phyloP scores from a whole-genome alignment of 768 basidiomycete species.

The Calocybe gangraenosa region DNA sequence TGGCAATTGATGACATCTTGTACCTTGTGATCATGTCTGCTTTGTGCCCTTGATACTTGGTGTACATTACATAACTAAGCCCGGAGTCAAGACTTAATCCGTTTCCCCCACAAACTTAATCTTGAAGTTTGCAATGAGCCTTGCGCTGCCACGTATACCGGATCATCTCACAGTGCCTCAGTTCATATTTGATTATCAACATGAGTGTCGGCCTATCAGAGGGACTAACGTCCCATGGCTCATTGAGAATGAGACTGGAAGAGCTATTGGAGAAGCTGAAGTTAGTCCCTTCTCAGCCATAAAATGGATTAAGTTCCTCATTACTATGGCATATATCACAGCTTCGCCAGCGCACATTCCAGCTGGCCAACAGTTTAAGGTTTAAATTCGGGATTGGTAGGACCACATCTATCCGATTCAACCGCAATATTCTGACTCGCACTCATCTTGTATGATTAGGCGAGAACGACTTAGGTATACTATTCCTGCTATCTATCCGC shows the following conservation, averaged over 20 bases:
- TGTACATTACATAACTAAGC: too few species aligned
- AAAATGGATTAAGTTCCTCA: too few species aligned
- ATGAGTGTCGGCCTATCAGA: constrained; percentile 37
- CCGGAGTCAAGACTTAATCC: too few species aligned
- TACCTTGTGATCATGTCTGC: too few species aligned
- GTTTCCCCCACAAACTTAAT: too few species aligned
- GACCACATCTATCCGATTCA: background rate
- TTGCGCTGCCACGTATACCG: constrained; percentile 36
- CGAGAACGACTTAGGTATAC: constrained; percentile 49
- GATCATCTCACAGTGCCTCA: constrained; percentile 50
- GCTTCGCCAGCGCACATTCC: constrained; percentile 43
- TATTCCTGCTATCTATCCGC: background rate
- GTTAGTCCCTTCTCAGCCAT: constrained; percentile 21
- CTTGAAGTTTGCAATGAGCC: too few species aligned
- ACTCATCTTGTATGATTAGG: constrained; percentile 23
- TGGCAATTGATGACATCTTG: too few species aligned
- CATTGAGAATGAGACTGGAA: constrained; percentile 47
- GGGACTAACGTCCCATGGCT: constrained; percentile 35
- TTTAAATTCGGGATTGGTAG: constrained; percentile 39
- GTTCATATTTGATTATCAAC: constrained; percentile 44
- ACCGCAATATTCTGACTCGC: background rate
- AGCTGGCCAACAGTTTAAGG: constrained; percentile 43
- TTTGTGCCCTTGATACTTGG: too few species aligned
- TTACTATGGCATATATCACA: too few species aligned
- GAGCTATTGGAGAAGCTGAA: constrained; percentile 33